Conservation (phyloP, 208 protist genomes). For the Borovskyia barvae region DNA sequence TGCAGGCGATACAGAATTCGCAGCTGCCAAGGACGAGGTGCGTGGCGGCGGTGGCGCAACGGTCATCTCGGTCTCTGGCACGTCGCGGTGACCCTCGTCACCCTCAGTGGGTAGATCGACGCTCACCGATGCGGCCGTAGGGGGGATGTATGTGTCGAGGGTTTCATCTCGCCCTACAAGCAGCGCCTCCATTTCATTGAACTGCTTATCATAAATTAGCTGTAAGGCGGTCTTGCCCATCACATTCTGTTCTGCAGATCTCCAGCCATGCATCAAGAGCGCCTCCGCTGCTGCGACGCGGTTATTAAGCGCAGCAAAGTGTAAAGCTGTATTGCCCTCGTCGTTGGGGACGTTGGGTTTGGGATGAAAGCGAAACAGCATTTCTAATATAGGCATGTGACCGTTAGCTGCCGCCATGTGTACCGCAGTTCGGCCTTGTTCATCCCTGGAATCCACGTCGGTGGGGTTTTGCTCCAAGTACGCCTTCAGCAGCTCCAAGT, state of each 20-base stretch:
- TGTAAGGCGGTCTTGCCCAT: constrained; percentile 71
- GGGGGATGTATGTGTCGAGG: constrained; percentile 51
- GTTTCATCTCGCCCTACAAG: constrained; percentile 69
- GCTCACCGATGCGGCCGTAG: constrained; percentile 12
- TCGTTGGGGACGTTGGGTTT: constrained; percentile 65
- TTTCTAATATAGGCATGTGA: constrained; percentile 69
- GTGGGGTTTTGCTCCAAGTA: constrained; percentile 48
- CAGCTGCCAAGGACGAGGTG: too few relatives aligned
- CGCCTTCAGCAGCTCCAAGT: constrained; percentile 39
- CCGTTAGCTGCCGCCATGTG: constrained; percentile 88
- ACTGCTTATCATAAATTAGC: constrained; percentile 77
- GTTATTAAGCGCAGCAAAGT: constrained; percentile 90
- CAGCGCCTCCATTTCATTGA: constrained; percentile 81
- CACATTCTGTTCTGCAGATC: constrained; percentile 44
- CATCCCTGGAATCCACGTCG: constrained; percentile 61
- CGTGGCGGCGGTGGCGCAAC: too few relatives aligned
- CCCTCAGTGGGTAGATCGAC: constrained; percentile 16
- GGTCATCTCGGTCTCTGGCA: too few relatives aligned
- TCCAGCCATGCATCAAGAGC: constrained; percentile 68
- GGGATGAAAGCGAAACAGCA: constrained; percentile 65
- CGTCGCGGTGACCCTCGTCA: not conserved
- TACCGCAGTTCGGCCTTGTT: constrained; percentile 77
- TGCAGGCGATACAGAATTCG: too few relatives aligned
- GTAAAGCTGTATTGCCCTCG: constrained; percentile 85
- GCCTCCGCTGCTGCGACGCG: constrained; percentile 52